Base-by-base conservation (phyloP, 176 grass and related monocot species). In the Eragrostis curvula region DNA sequence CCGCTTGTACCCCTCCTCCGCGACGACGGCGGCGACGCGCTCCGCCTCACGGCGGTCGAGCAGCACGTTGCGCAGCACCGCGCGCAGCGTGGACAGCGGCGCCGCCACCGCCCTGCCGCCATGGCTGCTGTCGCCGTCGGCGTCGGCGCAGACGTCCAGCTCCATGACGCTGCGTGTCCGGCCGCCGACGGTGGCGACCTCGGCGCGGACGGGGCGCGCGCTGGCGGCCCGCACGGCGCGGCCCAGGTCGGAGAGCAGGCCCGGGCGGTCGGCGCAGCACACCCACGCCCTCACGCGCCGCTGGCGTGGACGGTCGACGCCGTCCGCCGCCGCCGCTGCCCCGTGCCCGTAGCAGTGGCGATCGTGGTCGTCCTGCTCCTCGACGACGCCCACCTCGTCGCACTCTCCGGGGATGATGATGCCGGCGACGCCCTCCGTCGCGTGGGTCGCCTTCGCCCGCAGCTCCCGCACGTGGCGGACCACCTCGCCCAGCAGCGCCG, bases 401-500 rank as follows among this genome's bases (percentile, higher is more conserved):
- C 82, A 49, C 66, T 98, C 92, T 1, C 59, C 85, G 1, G 95
- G 95, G 8, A 94, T 67, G 8, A 94, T 67, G 80, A 98, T 64
- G 18, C 73, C 72, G n/a, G 25, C 70, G 29, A 52, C 60, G 10
- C 92, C 86, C 40, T 77, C 90, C 70, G 84, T 77, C 21, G 89
- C 91, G 20, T 78, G 81, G 51, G 89, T 87, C 57, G 81, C 92
- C 66, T 75, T 80, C 30, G 52, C 48, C 17, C 84, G 83, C 44
- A 97, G 92, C 90, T 97, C 92, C 56, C 92, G 84, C 73, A 97
- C 95, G 72, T 94, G 81, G 81, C 92, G 79, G 73, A 97, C 95
- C 86, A 97, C 93, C 96, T 99, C 93, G 20, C 96, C 96, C 44
- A 99, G 87, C 83, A 99, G 24, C 58, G 93, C 93, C 68, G 96